Evolutionary conservation across 2,329 filamentous ascomycete genomes (phyloP), one percentile per base, ranked within the genome.

Genomic region (Pseudogymnoascus sp.): DNA sequence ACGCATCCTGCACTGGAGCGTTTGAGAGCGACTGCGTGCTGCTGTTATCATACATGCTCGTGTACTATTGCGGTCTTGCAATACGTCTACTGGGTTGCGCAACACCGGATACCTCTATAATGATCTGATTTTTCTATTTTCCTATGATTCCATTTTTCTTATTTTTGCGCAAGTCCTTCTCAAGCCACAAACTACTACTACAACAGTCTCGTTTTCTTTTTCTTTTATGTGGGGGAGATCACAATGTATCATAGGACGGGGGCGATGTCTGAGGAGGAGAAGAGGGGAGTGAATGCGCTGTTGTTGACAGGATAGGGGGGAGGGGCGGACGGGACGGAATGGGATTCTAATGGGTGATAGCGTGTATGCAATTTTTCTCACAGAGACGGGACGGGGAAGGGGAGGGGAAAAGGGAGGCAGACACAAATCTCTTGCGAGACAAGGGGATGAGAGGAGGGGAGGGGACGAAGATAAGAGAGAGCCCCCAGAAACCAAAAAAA

Each of bases 271-370:
- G 45, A 30, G 23, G 41, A 28, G 12, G 33, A 10, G 38, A 15
- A 26, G 39, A 21, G 21, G 39, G 5, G 3, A 18, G n/a, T 48
- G 41, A n/a, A n/a, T n/a, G n/a, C n/a, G n/a, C n/a, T n/a, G n/a
- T n/a, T n/a, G n/a, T n/a, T n/a, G n/a, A n/a, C 41, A 48, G n/a
- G 45, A 52, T 30, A 23, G 41, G 41, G 41, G 41, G 19, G 4
- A 15, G 4, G 10, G 37, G 18, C 4, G 38, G 10, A 41, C 38
- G 38, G 38, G 8, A 52, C 45, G 45, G 45, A 30, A 4, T 5
- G 45, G 45, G 45, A 52, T 52, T 52, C 45, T 52, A 52, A 52
- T 52, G 45, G 45, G 45, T 30, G 45, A 52, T 52, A 30, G 45
- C 19, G 23, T 52, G 30, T 12, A 52, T 52, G 45, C 18, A 52